These are phyloP conservation scores for Cercis canadensis DNA, from an alignment of 306 rosid species.

Conservation along the genomic window DNA sequence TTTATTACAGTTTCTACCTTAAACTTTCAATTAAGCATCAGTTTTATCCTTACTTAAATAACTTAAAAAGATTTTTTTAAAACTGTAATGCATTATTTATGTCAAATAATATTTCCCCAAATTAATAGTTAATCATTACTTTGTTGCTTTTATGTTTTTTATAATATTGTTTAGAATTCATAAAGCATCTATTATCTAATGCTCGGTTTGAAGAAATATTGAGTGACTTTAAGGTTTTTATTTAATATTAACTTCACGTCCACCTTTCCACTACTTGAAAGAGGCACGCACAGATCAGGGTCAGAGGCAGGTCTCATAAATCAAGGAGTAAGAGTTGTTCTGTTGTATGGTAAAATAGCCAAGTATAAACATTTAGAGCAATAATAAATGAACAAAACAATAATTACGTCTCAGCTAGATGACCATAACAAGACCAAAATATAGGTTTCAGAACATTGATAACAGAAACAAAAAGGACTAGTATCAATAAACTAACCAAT, in stretches of 20 bases:
- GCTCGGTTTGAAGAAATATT: too few relatives aligned
- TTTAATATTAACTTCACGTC: too few relatives aligned
- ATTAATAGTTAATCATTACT: too few relatives aligned
- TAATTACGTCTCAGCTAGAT: not conserved
- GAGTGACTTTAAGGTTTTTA: too few relatives aligned
- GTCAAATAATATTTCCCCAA: too few relatives aligned
- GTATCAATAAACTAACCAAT: constrained; percentile 39
- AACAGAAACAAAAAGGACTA: not conserved
- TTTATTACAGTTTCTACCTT: not conserved
- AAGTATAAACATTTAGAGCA: not conserved
- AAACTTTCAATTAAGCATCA: not conserved
- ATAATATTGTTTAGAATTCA: too few relatives aligned
- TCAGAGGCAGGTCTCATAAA: not conserved
- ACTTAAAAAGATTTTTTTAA: too few relatives aligned
- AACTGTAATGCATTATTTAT: too few relatives aligned
- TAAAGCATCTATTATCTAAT: too few relatives aligned
- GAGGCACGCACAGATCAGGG: not conserved
- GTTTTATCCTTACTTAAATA: not conserved
- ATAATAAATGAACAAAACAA: not conserved
- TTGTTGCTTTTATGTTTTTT: too few relatives aligned
- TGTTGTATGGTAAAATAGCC: not conserved
- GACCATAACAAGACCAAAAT: not conserved
- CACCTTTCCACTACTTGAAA: not conserved
- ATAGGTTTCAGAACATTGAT: not conserved
- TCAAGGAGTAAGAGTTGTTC: not conserved